Base-by-base conservation (phyloP, 768 basidiomycete genomes). In the Fomitopsis serialis region DNA sequence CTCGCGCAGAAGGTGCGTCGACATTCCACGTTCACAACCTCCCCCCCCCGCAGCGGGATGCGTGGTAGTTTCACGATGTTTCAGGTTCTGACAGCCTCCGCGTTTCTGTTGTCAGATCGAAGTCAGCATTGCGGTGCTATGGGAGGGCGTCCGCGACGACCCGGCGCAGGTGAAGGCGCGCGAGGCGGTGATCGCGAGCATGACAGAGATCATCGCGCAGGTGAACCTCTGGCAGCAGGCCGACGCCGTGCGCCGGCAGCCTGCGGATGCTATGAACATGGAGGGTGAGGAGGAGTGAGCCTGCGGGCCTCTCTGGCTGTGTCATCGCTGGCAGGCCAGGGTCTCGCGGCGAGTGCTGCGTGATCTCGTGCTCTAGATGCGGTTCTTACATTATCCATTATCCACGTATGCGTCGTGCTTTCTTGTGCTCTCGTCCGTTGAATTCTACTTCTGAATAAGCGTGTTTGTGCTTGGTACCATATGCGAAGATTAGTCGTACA, bases 61-160 rank as follows among this genome's bases (percentile, higher is more conserved):
- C 19, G 6, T 46, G 7, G 19, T 25, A 4, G 4, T 46, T 5
- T 32, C n/a, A 6, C 7, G 23, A 36, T 37, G 19, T 21, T n/a
- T 21, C 37, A 11, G 3, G 40, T 6, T 13, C 36, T 52, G 50
- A 52, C 12, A 23, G 40, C 23, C 23, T 25, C 44, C 35, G 45
- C 15, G 40, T 9, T 29, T 13, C 42, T 37, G 46, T 15, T 37
- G 24, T 13, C 48, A 78, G 75, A 64, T 79, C 44, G 78, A 79
- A 66, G 79, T 82, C 57, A 80, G 73, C 58, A 57, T 85, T 52
- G 72, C 81, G 9, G 76, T 83, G 7, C 73, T 85, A 8, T 84
- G 82, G 82, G 81, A 83, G 63, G 77, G 72, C 21, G 62, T 70
- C 2, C 70, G 69, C 29, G 79, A 82, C 56, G 74, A 75, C 63